phyloP scores from a whole-genome alignment of 2,329 filamentous ascomycete species.

The Scolecobasidium constrictum region DNA sequence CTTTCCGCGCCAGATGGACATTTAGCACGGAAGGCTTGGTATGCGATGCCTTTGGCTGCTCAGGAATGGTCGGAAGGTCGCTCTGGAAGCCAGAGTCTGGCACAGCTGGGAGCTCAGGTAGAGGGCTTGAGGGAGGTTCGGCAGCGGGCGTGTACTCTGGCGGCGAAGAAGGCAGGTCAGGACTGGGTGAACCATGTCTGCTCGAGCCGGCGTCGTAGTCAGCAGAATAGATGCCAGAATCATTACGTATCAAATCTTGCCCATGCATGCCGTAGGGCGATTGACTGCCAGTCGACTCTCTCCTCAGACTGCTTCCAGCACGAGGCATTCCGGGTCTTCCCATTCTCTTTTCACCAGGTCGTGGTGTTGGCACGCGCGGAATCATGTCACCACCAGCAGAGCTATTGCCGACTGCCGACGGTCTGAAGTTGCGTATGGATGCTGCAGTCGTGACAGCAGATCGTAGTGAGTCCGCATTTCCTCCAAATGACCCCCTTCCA shows the following conservation, averaged over 20 bases:
- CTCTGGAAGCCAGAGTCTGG: conserved; percentile 79
- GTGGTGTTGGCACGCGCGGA: conserved; percentile 68
- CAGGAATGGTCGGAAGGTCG: conserved; percentile 27
- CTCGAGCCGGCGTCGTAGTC: conserved; percentile 38
- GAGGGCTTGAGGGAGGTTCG: conserved; percentile 65
- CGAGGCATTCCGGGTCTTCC: conserved; percentile 19
- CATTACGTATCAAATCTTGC: conserved; percentile 21
- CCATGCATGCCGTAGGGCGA: conserved; percentile 21
- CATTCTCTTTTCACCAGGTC: conserved; percentile 42
- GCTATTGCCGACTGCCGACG: conserved; percentile 43
- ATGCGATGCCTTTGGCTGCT: neutral
- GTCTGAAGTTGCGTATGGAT: conserved; percentile 75
- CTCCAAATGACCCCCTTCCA: conserved; percentile 61
- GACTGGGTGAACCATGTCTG: conserved; percentile 7
- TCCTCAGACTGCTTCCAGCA: conserved; percentile 43
- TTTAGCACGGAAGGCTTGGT: neutral
- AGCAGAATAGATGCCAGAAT: conserved; percentile 31
- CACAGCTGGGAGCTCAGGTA: conserved; percentile 45
- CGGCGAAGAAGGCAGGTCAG: conserved; percentile 81
- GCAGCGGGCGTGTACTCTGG: conserved; percentile 55
- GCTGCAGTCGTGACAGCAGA: conserved; percentile 87
- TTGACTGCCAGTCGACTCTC: conserved; percentile 45
- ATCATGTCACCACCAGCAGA: conserved; percentile 42
- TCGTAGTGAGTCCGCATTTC: conserved; percentile 66
- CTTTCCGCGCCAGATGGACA: neutral